Evolutionary conservation across 2,329 filamentous ascomycete species (phyloP), one percentile per base, ranked within the genome.

Genomic region (Cladosporium phlei): DNA sequence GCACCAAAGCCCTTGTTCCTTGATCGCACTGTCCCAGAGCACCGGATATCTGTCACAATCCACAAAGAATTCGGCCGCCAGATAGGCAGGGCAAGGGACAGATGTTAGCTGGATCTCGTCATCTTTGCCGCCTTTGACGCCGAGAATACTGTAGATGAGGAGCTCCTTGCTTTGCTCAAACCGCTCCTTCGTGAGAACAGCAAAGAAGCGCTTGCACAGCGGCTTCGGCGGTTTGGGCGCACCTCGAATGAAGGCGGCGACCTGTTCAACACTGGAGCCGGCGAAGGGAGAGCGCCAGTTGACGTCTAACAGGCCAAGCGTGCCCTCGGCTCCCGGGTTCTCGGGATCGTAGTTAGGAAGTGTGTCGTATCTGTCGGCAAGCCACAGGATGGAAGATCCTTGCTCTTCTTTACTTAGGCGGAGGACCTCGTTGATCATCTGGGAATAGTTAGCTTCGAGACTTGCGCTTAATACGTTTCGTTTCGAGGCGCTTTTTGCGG

Each of bases 191-290:
- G 9, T n/a, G 11, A 39, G 10, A 1, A 39, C 24, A 12, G 16
- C 38, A 12, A 27, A 39, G 16, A 20, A 39, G 3, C 11, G 3
- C 16, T 19, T 39, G 11, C 17, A 28, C 14, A 39, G 16, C 2
- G 38, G 38, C 17, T 39, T 29, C 10, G 38, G 38, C 9, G 38
- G 38, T 25, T 39, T 39, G 10, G 38, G 38, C 11, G 38, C 25
- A 3, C 10, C 6, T 3, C 17, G 16, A 17, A 39, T 19, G 11
- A 30, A 39, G 1, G 25, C 11, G 1, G 24, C 17, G 7, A 21
- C 12, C 2, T 29, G 2, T 28, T 19, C 8, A 9, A 39, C 8
- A n/a, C 24, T 19, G 12, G 11, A 1, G 1, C 25, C 38, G 17
- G 21, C 21, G 38, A 39, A 39, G 2, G 38, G 24, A 7, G 38